These are phyloP conservation scores for Diplodia corticola DNA, from an alignment of 2,329 filamentous ascomycete species.

Conservation along the genomic window DNA sequence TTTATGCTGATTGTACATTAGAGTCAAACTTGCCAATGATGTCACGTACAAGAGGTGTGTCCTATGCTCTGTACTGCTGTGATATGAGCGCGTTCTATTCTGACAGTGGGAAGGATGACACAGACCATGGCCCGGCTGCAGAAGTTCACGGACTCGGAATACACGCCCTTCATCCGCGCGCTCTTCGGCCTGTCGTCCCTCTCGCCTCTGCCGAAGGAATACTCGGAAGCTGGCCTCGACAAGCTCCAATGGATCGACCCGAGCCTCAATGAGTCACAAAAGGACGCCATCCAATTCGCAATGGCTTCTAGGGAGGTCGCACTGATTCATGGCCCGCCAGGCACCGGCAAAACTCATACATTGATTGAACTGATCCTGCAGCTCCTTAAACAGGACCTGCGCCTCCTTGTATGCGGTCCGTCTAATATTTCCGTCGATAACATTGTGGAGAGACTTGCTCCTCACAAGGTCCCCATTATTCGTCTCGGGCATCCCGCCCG, in stretches of 20 bases:
- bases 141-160: conserved; percentile 57
- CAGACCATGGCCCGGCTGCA: conserved; percentile 63
- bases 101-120: conserved; percentile 52
- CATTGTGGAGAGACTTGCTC: conserved; percentile 86
- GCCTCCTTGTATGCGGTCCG: conserved; percentile 90
- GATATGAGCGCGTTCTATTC: not conserved
- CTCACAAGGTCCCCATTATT: conserved; percentile 82
- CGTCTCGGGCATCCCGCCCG: conserved; percentile 91
- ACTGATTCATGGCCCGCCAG: conserved; percentile 91
- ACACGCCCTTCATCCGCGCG: conserved; percentile 60
- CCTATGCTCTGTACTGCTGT: not conserved
- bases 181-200: conserved; percentile 61
- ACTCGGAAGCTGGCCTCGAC: conserved; percentile 43
- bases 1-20: conserved; percentile 43
- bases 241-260: conserved; percentile 57
- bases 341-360: conserved; percentile 96
- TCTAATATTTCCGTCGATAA: conserved; percentile 98
- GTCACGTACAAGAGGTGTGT: conserved; percentile 62
- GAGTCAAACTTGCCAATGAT: conserved; percentile 67
- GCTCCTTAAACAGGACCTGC: conserved; percentile 69
- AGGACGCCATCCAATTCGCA: conserved; percentile 73
- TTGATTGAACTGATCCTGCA: conserved; percentile 95
- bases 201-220: conserved; percentile 49
- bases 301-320: conserved; percentile 79
- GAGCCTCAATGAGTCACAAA: conserved; percentile 61